Evolutionary conservation across 441 rosid species (phyloP), one percentile per base, ranked within the genome.

Genomic region (Populus trichocarpa): DNA sequence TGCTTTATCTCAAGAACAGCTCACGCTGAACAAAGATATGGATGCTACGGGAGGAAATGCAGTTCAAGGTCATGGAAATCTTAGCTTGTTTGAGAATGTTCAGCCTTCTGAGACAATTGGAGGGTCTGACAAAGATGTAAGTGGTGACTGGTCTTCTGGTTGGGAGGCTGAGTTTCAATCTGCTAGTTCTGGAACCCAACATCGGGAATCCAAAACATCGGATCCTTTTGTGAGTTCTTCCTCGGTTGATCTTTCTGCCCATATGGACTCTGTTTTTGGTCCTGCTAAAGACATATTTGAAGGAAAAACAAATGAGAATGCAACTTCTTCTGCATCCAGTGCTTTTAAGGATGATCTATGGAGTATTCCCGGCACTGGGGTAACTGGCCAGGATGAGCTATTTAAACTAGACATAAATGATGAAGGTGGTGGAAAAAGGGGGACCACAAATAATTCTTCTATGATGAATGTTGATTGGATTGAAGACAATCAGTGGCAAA

Each of bases 181-280:
- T 67, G 75, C 88, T 81, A 76, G 75, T 83, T 70, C 84, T 25
- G 83, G 72, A 83, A 69, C 80, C 75, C 76, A 59, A 50, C 71
- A 71, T 40, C 82, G 81, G 78, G 88, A 86, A 50, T 83, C 87
- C 68, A 78, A 77, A 72, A 79, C 80, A 13, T 81, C 80, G 77
- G 85, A 87, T 73, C 87, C 79, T 61, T 85, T 83, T 82, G 84
- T 78, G 35, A 87, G 69, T 64, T 84, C 89, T 38, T 77, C 89
- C 26, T 71, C 86, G 11, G 79, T 77, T 75, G 90, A 87, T 86
- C 81, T 89, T 73, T 85, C 96, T 83, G 82, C 84, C 71, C 94
- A 90, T 73, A 84, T 90, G 88, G 94, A 90, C 74, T 77, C 90
- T 42, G 82, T 91, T 46, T 89, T 91, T 88, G 95, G 92, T 83